A percentile compares a stretch with the other conserved stretches of the same genome.
phyloP scores from a whole-genome alignment of 257 asterid species.

The Penstemon davidsonii region DNA sequence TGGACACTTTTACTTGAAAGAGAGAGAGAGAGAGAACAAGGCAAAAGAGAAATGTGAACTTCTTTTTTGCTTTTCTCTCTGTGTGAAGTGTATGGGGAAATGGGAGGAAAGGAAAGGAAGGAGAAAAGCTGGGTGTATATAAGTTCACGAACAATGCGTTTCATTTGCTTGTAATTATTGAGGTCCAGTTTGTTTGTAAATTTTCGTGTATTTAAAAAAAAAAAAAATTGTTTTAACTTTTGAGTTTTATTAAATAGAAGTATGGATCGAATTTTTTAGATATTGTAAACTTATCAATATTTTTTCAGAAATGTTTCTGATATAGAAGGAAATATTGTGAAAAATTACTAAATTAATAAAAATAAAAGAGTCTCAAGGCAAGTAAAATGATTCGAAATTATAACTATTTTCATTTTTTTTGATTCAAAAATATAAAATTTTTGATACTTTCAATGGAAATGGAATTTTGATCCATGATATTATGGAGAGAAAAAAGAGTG shows the following conservation, averaged over 20 bases:
- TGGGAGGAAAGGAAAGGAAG: neutral
- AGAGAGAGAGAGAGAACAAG: neutral
- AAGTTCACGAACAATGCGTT: slow-evolving; percentile 18
- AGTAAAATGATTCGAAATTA: no score
- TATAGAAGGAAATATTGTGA: no score
- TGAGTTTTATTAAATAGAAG: no score
- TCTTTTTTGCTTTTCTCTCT: neutral
- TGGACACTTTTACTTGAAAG: slow-evolving; percentile 22
- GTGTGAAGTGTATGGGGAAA: slow-evolving; percentile 15
- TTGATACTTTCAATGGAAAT: no score
- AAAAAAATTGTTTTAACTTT: no score
- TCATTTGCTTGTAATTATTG: slow-evolving; percentile 16
- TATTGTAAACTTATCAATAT: no score
- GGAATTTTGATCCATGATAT: no score
- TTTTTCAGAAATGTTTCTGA: neutral
- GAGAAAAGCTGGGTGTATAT: neutral
- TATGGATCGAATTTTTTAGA: no score
- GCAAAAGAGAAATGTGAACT: slow-evolving; percentile 19
- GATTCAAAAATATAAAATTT: no score
- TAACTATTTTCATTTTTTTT: no score
- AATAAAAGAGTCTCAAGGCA: neutral
- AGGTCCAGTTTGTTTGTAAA: neutral
- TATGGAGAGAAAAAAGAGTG: no score
- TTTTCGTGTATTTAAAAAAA: no score
- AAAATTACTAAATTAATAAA: neutral